Evolutionary conservation across 2,329 filamentous ascomycete genomes (phyloP), one percentile per base, ranked within the genome.

Genomic region (Penicillium expansum): DNA sequence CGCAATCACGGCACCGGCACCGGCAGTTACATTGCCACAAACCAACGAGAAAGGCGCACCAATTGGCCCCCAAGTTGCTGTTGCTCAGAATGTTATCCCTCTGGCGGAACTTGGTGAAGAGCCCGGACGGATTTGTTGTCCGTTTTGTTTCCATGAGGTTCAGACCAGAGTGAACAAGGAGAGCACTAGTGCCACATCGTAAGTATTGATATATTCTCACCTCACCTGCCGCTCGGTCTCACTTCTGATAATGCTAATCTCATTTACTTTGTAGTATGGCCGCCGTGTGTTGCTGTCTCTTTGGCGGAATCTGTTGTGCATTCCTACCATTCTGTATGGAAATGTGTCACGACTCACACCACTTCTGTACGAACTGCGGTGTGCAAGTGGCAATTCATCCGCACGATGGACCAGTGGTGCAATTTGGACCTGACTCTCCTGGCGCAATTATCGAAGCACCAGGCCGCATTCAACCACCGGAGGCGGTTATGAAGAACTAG

Each of bases 321-420:
- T 61, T 61, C 16, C 29, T 62, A 14, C 60, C 60, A 0, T 62
- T 30, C 16, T 62, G 60, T 18, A 57, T 61, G 53, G 37, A 62
- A 37, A 61, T 62, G 60, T 62, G 60, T 18, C 60, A 62, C 14
- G 59, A 62, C 11, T 39, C 45, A 7, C 60, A 62, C 32, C 60
- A 62, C 16, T 62, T 57, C 41, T 62, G 60, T 16, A 42, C 56
- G 8, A 51, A 57, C 2, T 62, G 60, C 5, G 45, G 45, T 0
- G 16, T 27, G 10, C 20, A 37, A 27, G 52, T 55, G 3, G 52
- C 52, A 6, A 30, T 43, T 43, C 30, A 10, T 20, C 45, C 52
- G 1, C 45, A 55, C 13, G 52, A 55, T 2, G 37, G 37, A 0
- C 45, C 37, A 1, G 30, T 55, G 1, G 38, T 50, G 30, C 13